Evolutionary conservation across 352 stramenopile genomes (phyloP).

Genomic region (Chrysophaeum taylorii): DNA sequence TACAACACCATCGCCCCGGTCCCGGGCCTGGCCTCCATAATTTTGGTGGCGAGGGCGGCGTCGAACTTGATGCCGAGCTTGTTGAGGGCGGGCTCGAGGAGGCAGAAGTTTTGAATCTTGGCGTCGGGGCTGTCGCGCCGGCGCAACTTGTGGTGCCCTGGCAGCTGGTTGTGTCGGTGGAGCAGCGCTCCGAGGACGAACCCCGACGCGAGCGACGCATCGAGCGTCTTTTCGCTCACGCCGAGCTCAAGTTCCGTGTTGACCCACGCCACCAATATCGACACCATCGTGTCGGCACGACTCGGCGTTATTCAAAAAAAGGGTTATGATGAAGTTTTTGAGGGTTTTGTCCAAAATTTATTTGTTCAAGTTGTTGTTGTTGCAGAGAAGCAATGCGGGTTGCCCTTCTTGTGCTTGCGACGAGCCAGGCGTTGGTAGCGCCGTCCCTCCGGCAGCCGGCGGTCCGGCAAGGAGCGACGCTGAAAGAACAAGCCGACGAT

Average conservation of each 20-base stretch:
- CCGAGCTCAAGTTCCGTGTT: conserved; percentile 3
- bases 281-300: neutral
- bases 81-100: conserved; percentile 60
- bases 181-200: conserved; percentile 9
- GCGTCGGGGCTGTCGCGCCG: conserved; percentile 30
- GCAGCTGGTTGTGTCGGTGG: conserved; percentile 7
- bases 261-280: neutral
- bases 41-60: conserved; percentile 50
- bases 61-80: conserved; percentile 62
- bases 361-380: too few species aligned
- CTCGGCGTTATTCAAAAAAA: too few species aligned
- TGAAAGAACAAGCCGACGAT: too few species aligned
- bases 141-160: neutral
- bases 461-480: too few species aligned
- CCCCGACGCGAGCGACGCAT: neutral
- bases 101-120: conserved; percentile 74
- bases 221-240: neutral
- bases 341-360: too few species aligned
- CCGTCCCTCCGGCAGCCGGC: too few species aligned
- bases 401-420: too few species aligned
- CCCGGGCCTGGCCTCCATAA: conserved; percentile 62
- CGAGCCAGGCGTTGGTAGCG: too few species aligned
- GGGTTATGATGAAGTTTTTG: too few species aligned
- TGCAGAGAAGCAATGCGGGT: too few species aligned
- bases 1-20: conserved; percentile 60